phyloP scores from a whole-genome alignment of 805 yeast genomes.

The Lachancea kluyveri region DNA sequence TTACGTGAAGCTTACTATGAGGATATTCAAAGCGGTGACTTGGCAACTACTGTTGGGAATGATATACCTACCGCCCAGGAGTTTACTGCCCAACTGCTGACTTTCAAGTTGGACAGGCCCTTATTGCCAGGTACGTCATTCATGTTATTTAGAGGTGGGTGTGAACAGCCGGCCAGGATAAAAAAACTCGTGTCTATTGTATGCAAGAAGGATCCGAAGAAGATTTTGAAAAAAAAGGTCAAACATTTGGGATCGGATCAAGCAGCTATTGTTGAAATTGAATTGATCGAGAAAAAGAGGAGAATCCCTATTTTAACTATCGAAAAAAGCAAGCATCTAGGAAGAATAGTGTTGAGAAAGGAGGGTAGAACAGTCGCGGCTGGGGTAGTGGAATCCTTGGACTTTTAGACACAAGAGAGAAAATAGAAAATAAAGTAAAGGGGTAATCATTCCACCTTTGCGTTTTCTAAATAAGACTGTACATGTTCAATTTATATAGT shows the following conservation, averaged over 20 bases:
- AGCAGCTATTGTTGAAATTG: constrained; percentile 94
- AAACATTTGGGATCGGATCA: constrained; percentile 91
- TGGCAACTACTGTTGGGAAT: constrained; percentile 45
- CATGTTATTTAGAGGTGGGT: constrained; percentile 69
- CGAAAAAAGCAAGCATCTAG: constrained; percentile 83
- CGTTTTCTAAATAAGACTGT: too few relatives aligned
- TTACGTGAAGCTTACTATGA: constrained; percentile 32
- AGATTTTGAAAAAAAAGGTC: constrained; percentile 87
- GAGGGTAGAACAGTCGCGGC: constrained; percentile 97
- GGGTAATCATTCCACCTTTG: too few relatives aligned
- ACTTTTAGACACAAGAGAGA: constrained; percentile 5
- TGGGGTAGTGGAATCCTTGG: constrained; percentile 42
- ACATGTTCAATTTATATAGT: constrained; percentile 35
- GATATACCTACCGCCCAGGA: constrained; percentile 42
- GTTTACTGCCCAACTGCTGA: constrained; percentile 49
- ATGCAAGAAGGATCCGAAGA: constrained; percentile 80
- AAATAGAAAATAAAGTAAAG: too few relatives aligned
- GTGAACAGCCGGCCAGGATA: constrained; percentile 64
- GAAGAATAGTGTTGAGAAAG: constrained; percentile 95
- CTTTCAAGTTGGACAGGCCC: constrained; percentile 68
- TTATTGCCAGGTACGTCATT: constrained; percentile 74
- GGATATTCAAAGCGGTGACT: constrained; percentile 59
- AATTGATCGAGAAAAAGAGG: constrained; percentile 88
- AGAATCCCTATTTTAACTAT: constrained; percentile 88
- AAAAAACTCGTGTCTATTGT: constrained; percentile 40